Evolutionary conservation across 202 grass and related monocot species (phyloP), one percentile per base, ranked within the genome.

Genomic region (Carex arenaria): DNA sequence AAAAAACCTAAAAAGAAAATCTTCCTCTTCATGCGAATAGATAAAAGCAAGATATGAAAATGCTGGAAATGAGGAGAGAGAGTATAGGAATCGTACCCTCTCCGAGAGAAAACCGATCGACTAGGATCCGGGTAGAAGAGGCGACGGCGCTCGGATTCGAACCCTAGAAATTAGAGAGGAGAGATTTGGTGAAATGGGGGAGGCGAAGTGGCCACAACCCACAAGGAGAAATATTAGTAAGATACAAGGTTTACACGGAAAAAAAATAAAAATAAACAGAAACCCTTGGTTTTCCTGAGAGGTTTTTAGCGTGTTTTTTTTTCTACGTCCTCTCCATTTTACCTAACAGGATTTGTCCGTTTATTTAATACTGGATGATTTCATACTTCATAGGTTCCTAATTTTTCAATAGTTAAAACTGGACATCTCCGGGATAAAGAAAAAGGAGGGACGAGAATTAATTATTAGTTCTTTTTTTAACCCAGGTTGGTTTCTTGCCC

Each of bases 161-260:
- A 82, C 80, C 80, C 80, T 82, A 82, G 80, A 82, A 59, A 57
- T 54, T 55, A 17, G 80, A 82, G 60, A 80, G 80, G 20, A 18
- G 80, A 69, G 80, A 69, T 68, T 68, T 82, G 34, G 64, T 13
- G 43, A 64, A 79, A 69, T 34, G 19, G 49, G 18, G 80, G 64
- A 82, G 63, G 64, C 80, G 63, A 82, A 82, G 80, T 57, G 64
- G 30, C 7, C 7, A 67, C 38, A 20, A 26, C 26, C 26, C 26
- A 26, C 26, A 26, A 11, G 13, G 61, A 67, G 61, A 30, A 81
- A 64, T 54, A 67, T 47, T 22, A 71, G 18, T 22, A 47, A 38
- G 18, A 20, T 18, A 47, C 64, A 42, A 18, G 67, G 67, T 71
- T 71, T 75, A 54, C 49, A 51, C 11, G 20, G 20, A 72, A 2